These are phyloP conservation scores for Melampsora larici-populina DNA, from an alignment of 1,284 basidiomycete species.

Conservation along the genomic window DNA sequence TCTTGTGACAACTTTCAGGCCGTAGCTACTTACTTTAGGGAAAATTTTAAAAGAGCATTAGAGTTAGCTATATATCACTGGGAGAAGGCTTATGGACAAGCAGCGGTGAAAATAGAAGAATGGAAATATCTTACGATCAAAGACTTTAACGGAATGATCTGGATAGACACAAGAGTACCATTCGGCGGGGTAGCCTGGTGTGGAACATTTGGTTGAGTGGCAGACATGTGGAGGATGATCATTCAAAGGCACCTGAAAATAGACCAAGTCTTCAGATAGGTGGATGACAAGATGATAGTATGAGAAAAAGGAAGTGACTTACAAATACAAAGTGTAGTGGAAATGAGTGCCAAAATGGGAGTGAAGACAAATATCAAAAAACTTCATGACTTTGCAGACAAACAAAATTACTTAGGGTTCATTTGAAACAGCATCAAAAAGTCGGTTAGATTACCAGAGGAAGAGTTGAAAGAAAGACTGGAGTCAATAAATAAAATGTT, in stretches of 20 bases:
- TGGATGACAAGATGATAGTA: neutral
- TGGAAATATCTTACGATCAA: neutral
- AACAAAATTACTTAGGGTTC: too few relatives aligned
- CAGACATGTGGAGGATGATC: neutral
- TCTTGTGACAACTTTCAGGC: conserved; percentile 6
- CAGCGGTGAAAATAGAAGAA: neutral
- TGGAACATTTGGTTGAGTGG: neutral
- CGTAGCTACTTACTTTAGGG: neutral
- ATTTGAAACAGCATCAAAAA: neutral
- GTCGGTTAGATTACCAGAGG: neutral
- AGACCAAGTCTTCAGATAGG: neutral
- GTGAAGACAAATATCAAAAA: neutral
- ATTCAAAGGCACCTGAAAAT: neutral
- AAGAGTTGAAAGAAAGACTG: neutral
- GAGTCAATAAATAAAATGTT: too few relatives aligned
- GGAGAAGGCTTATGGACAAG: conserved; percentile 16
- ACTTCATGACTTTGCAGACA: neutral
- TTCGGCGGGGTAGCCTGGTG: conserved; percentile 11
- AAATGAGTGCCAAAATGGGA: neutral
- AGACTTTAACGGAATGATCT: neutral
- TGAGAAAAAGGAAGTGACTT: neutral
- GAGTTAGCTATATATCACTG: neutral
- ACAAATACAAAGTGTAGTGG: neutral
- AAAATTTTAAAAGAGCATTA: neutral
- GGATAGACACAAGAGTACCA: neutral